Percentiles rank a stretch among this genome's conserved stretches.
Evolutionary conservation across 106 monocot genomes (phyloP).

Genomic region (Dendrobium catenatum): DNA sequence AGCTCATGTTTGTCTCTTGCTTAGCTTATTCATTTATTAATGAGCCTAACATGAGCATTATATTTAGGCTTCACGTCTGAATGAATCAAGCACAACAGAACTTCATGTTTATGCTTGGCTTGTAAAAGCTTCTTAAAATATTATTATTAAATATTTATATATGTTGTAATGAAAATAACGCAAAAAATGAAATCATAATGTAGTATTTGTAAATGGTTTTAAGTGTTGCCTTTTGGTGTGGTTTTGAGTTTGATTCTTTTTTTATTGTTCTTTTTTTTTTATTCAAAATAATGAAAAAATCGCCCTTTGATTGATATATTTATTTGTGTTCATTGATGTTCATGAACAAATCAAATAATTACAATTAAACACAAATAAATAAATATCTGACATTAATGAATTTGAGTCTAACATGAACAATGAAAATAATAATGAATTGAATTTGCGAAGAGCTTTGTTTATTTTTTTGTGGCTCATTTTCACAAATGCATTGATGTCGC

Average conservation of each 20-base stretch:
- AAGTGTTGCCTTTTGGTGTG: not conserved
- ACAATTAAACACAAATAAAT: not conserved
- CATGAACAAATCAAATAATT: not conserved
- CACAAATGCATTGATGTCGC: not conserved
- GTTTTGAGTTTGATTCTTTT: not conserved
- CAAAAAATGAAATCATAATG: not conserved
- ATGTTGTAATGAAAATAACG: not conserved
- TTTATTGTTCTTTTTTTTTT: not conserved
- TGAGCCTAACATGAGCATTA: not conserved
- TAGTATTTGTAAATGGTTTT: not conserved
- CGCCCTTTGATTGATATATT: not conserved
- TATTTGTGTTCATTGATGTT: not conserved
- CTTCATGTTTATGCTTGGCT: not conserved
- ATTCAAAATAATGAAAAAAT: not conserved
- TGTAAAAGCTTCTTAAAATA: not conserved
- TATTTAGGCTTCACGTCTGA: not conserved
- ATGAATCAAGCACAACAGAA: not conserved
- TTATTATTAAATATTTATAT: not conserved
- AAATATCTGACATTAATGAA: not conserved
- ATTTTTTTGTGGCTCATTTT: not conserved
- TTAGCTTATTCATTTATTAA: not conserved
- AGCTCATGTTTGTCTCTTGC: no score
- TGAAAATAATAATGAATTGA: not conserved
- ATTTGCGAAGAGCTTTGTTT: not conserved
- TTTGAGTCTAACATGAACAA: not conserved